Evolutionary conservation across 164 flowering plant genomes (phyloP).

Genomic region (Brasenia schreberi): DNA sequence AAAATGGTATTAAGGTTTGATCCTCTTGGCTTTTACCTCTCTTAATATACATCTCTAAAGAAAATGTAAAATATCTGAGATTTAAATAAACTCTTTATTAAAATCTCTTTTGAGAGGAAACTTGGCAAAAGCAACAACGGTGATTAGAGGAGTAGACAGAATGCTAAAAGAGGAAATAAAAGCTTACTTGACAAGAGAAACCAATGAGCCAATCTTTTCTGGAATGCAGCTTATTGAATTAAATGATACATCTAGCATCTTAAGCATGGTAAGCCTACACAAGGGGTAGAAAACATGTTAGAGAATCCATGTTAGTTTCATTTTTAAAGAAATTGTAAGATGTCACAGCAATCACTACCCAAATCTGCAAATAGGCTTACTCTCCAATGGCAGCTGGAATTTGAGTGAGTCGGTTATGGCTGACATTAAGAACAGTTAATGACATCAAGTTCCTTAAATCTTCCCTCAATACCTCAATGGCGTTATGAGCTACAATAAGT

Average conservation of each 20-base stretch:
- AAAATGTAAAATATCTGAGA: no score
- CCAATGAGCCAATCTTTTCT: conserved; percentile 72
- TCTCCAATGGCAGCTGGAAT: conserved; percentile 91
- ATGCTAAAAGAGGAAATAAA: neutral
- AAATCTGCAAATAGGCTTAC: conserved; percentile 49
- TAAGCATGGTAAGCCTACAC: conserved; percentile 70
- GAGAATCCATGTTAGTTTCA: no score
- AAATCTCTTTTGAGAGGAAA: no score
- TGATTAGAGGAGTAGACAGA: no score
- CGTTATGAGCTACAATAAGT: conserved; percentile 86
- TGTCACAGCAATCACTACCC: neutral
- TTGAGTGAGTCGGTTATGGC: conserved; percentile 72
- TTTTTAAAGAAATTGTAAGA: no score
- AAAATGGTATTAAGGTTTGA: no score
- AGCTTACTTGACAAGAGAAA: conserved; percentile 73
- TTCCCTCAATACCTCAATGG: conserved; percentile 59
- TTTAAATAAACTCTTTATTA: no score
- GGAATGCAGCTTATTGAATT: conserved; percentile 47
- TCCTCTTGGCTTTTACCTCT: no score
- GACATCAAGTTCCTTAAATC: conserved; percentile 55
- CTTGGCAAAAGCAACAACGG: no score
- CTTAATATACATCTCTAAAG: no score
- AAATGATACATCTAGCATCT: conserved; percentile 69
- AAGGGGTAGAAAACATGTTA: conserved; percentile 1
- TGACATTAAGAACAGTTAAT: conserved; percentile 60